Conservation (phyloP, 2,329 filamentous ascomycete genomes). For the Cladophialophora immunda region DNA sequence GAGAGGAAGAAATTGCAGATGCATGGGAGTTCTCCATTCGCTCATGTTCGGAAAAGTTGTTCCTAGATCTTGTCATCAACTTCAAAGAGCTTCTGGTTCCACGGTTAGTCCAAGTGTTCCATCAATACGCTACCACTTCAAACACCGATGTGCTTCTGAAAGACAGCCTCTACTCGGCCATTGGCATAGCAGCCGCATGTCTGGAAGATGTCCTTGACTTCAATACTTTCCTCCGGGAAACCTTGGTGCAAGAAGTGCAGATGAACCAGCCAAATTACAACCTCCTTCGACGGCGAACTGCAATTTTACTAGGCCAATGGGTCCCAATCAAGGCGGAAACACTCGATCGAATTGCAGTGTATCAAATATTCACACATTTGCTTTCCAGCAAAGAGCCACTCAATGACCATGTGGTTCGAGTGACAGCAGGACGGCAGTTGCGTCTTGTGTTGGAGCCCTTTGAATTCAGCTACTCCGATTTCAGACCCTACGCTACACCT, state of each 20-base stretch:
- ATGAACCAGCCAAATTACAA: constrained; percentile 73
- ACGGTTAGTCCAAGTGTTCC: constrained; percentile 83
- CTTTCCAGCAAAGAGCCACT: constrained; percentile 77
- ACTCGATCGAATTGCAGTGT: constrained; percentile 74
- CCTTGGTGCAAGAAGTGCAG: constrained; percentile 81
- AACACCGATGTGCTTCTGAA: constrained; percentile 81
- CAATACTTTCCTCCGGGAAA: constrained; percentile 77
- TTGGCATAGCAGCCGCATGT: constrained; percentile 83
- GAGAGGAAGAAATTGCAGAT: constrained; percentile 83
- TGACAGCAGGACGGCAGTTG: constrained; percentile 88
- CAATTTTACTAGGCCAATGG: constrained; percentile 91
- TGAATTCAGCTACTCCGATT: constrained; percentile 76
- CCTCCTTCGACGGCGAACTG: constrained; percentile 84
- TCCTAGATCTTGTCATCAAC: constrained; percentile 88
- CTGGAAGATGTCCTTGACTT: constrained; percentile 82
- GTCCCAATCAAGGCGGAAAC: constrained; percentile 77
- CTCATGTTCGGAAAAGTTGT: constrained; percentile 91
- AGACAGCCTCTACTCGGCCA: constrained; percentile 92
- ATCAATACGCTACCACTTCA: constrained; percentile 73
- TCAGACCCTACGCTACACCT: constrained; percentile 78
- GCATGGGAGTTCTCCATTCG: constrained; percentile 93
- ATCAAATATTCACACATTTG: constrained; percentile 88
- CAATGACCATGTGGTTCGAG: constrained; percentile 91
- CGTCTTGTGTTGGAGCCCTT: constrained; percentile 83
- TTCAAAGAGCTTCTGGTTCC: constrained; percentile 83